phyloP scores from a whole-genome alignment of 306 rosid genomes.

The Delonix regia region DNA sequence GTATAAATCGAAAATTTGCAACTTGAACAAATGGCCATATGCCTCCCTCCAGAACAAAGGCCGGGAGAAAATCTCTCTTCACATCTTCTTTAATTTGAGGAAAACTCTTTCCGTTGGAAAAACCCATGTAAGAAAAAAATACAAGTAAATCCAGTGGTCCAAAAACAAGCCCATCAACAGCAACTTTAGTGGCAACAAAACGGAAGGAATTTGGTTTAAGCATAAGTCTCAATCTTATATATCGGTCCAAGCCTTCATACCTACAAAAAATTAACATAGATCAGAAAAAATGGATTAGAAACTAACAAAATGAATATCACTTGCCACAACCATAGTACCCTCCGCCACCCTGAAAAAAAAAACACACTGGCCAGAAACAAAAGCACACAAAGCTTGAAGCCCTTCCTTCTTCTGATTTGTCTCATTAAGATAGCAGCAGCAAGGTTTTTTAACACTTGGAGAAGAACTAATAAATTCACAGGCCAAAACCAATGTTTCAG shows the following conservation, averaged over 20 bases:
- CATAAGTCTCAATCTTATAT: conserved; percentile 59
- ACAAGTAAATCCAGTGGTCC: conserved; percentile 77
- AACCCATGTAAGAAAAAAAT: conserved; percentile 88
- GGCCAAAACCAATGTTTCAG: conserved; percentile 1
- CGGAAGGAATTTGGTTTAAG: conserved; percentile 71
- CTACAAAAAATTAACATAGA: conserved; percentile 43
- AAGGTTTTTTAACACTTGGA: conserved; percentile 8
- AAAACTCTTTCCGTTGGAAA: conserved; percentile 71
- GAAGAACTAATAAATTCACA: conserved; percentile 11
- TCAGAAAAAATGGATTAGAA: conserved; percentile 12
- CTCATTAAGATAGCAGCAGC: conserved; percentile 7
- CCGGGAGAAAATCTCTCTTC: conserved; percentile 87
- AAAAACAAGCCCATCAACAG: conserved; percentile 68
- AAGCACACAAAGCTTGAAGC: conserved; percentile 22
- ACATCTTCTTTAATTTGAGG: conserved; percentile 78
- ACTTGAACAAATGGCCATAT: conserved; percentile 86
- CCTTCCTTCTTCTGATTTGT: conserved; percentile 5
- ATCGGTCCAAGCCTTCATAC: conserved; percentile 87
- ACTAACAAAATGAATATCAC: conserved; percentile 15
- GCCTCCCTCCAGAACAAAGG: conserved; percentile 79
- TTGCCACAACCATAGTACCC: background rate
- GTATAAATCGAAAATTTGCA: conserved; percentile 81
- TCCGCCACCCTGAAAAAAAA: background rate
- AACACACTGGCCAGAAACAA: background rate
- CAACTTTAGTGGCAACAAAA: conserved; percentile 84